Base-by-base conservation (phyloP, 2,329 filamentous ascomycete species). In the Cordyceps fumosorosea region DNA sequence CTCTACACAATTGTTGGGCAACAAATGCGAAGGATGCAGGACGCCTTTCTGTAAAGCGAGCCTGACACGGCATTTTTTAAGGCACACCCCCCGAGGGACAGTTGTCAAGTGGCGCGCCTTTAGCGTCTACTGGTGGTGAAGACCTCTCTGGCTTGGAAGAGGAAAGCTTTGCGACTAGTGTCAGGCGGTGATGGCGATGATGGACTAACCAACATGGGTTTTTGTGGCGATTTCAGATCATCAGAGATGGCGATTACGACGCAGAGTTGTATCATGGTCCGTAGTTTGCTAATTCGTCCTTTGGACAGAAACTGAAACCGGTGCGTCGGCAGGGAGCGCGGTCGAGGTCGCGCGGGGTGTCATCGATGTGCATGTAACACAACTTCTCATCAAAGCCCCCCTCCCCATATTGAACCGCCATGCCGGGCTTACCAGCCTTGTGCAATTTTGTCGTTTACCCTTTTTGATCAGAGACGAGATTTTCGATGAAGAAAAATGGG, bases 81-180 rank as follows among this genome's bases (percentile, higher is more conserved):
- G 57, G n/a, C 7, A 16, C 40, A 45, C 57, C 57, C 57, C 57
- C n/a, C 24, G 22, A 50, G 12, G 14, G 16, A 29, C 29, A 29
- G 29, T 29, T 29, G 29, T 1, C 14, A 11, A 44, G 56, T 32
- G 51, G 37, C 37, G 57, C 48, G 32, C 26, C 26, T 51, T 53
- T 60, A 60, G 57, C 48, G 57, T 45, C 48, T 60, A 18, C 18
- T 29, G 6, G 26, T 18, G 40, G 18, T 42, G 40, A 42, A 42
- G 7, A 44, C 16, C 16, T 29, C 5, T 40, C 37, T 53, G 47
- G 44, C 24, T 26, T 11, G n/a, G 16, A 24, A 53, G 40, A 12
- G 57, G 57, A 44, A 60, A 60, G 22, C 57, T 22, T 44, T 60
- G 57, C 57, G 57, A 60, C n/a, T 53, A 24, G 32, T 20, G 54